phyloP scores from a whole-genome alignment of 2,329 filamentous ascomycete genomes.

The Nothophoma quercina region DNA sequence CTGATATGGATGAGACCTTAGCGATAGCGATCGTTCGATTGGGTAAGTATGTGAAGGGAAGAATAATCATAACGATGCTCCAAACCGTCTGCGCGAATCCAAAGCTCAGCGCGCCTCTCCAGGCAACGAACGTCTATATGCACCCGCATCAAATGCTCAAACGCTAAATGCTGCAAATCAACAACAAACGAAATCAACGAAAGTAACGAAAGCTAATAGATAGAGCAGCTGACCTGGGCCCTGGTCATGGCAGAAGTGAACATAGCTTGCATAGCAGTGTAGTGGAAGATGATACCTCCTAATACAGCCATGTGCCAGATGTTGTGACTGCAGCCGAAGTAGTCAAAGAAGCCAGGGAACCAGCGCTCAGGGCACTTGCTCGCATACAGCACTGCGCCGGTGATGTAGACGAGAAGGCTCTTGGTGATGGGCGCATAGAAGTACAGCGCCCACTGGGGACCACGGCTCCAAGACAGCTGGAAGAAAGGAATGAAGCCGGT shows the following conservation, averaged over 20 bases:
- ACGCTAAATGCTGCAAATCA: constrained; percentile 17
- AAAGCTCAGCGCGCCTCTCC: neutral
- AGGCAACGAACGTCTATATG: constrained; percentile 16
- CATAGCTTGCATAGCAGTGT: constrained; percentile 93
- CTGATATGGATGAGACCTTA: neutral
- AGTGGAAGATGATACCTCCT: constrained; percentile 96
- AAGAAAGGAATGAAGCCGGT: constrained; percentile 90
- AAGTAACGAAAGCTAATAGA: constrained; percentile 28
- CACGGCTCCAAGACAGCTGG: constrained; percentile 81
- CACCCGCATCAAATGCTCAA: constrained; percentile 16
- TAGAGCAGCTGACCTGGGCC: constrained; percentile 44
- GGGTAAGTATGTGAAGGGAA: neutral
- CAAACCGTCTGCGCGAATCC: neutral
- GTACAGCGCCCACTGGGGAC: constrained; percentile 79
- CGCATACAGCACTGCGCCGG: constrained; percentile 86
- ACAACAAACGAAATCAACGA: neutral
- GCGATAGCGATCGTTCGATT: constrained; percentile 2
- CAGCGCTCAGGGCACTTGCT: constrained; percentile 92
- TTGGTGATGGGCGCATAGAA: constrained; percentile 91
- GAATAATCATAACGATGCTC: neutral
- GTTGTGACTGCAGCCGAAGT: constrained; percentile 94
- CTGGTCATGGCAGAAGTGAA: constrained; percentile 67
- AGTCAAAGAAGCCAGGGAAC: constrained; percentile 93
- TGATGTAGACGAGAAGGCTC: constrained; percentile 83
- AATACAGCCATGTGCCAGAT: constrained; percentile 96